Percentiles rank a stretch among this genome's conserved stretches.
These are phyloP conservation scores for Colletotrichum truncatum DNA, from an alignment of 2,329 filamentous ascomycete genomes.

Conservation along the genomic window DNA sequence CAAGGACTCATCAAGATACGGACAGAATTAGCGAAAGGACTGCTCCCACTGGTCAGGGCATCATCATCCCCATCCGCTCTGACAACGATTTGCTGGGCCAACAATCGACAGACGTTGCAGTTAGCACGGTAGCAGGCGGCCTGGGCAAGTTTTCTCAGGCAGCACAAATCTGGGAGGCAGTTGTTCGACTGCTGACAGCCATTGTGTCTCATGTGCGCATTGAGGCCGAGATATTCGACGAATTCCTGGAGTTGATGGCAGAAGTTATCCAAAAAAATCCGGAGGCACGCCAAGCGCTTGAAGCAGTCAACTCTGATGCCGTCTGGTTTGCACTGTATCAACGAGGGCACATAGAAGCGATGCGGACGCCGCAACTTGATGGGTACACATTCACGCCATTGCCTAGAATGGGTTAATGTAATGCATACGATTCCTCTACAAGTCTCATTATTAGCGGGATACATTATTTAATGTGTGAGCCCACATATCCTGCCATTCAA, in stretches of 20 bases:
- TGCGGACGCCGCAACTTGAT: conserved; percentile 51
- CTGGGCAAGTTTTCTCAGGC: conserved; percentile 69
- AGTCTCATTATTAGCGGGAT: not conserved
- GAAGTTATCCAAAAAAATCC: conserved; percentile 56
- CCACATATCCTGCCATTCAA: not conserved
- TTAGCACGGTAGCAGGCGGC: conserved; percentile 39
- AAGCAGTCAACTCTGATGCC: conserved; percentile 75
- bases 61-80: conserved; percentile 39
- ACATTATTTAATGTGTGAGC: not conserved
- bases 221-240: conserved; percentile 76
- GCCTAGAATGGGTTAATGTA: conserved; percentile 11
- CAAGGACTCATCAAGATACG: not conserved
- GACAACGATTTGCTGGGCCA: conserved; percentile 34
- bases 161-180: conserved; percentile 71
- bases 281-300: conserved; percentile 66
- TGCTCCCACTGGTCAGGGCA: conserved; percentile 10
- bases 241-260: conserved; percentile 71
- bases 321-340: conserved; percentile 75
- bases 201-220: conserved; percentile 71
- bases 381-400: conserved; percentile 48
- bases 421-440: not conserved
- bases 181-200: conserved; percentile 65
- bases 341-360: conserved; percentile 48
- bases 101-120: conserved; percentile 13
- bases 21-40: not conserved